phyloP scores from a whole-genome alignment of 2,329 filamentous ascomycete genomes.

The Neonectria faginata region DNA sequence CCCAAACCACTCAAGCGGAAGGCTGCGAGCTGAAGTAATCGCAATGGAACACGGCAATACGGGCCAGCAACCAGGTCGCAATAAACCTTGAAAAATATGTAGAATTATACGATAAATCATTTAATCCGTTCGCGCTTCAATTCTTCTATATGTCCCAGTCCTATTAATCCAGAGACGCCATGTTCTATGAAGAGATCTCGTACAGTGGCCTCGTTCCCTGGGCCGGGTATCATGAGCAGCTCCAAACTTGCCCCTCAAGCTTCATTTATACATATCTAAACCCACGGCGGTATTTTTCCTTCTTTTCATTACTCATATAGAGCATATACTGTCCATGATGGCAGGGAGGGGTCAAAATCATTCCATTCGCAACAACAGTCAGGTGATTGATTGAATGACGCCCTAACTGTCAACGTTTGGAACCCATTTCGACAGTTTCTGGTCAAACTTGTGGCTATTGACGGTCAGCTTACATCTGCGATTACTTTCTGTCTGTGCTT shows the following conservation, averaged over 20 bases:
- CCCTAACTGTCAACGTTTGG: constrained; percentile 19
- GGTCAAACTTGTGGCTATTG: constrained; percentile 56
- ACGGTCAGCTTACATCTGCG: constrained; percentile 25
- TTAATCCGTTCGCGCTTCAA: constrained; percentile 7
- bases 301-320: background rate
- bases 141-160: constrained; percentile 6
- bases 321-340: background rate
- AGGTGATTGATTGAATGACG: background rate
- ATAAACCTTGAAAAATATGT: background rate
- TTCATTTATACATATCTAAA: constrained; percentile 11
- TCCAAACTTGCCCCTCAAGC: constrained; percentile 6
- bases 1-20: constrained; percentile 7
- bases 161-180: constrained; percentile 23
- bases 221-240: constrained; percentile 31
- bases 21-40: background rate
- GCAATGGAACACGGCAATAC: background rate
- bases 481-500: constrained; percentile 40
- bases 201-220: constrained; percentile 15
- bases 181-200: constrained; percentile 14
- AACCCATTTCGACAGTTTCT: constrained; percentile 52
- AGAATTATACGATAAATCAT: background rate
- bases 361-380: background rate
- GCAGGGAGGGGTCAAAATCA: background rate
- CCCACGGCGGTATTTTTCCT: background rate
- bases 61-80: background rate